Evolutionary conservation across 441 rosid genomes (phyloP).

Genomic region (Eutrema salsugineum): DNA sequence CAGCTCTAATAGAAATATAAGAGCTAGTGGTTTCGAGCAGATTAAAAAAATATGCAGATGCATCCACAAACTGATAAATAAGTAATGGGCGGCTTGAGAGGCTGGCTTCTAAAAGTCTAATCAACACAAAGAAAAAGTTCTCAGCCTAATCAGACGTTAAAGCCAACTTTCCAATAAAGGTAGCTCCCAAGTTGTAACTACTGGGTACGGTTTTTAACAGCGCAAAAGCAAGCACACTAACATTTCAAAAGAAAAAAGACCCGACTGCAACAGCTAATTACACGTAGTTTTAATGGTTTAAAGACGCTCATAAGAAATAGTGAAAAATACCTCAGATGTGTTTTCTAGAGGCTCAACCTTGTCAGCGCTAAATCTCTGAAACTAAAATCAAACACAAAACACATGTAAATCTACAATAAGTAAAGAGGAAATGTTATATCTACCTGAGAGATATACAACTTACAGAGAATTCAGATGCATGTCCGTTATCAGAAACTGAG

Average conservation of each 20-base stretch:
- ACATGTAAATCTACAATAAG: neutral
- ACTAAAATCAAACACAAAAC: constrained; percentile 32
- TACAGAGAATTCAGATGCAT: constrained; percentile 38
- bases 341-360: constrained; percentile 45
- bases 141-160: constrained; percentile 7
- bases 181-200: neutral
- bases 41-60: neutral
- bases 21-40: neutral
- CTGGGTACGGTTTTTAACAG: neutral
- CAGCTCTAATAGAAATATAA: neutral
- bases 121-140: constrained; percentile 14
- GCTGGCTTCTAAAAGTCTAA: neutral
- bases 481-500: constrained; percentile 60
- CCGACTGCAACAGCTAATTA: neutral
- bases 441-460: constrained; percentile 1
- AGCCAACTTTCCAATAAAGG: constrained; percentile 17
- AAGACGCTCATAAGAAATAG: neutral
- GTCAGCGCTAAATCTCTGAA: constrained; percentile 40
- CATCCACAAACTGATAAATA: neutral
- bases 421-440: neutral
- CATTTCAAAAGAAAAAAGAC: neutral
- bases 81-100: neutral
- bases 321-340: constrained; percentile 47
- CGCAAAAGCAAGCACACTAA: constrained; percentile 1
- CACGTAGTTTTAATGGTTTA: neutral